phyloP scores from a whole-genome alignment of 1,284 basidiomycete species.

The Microbotryomycetes sp. region DNA sequence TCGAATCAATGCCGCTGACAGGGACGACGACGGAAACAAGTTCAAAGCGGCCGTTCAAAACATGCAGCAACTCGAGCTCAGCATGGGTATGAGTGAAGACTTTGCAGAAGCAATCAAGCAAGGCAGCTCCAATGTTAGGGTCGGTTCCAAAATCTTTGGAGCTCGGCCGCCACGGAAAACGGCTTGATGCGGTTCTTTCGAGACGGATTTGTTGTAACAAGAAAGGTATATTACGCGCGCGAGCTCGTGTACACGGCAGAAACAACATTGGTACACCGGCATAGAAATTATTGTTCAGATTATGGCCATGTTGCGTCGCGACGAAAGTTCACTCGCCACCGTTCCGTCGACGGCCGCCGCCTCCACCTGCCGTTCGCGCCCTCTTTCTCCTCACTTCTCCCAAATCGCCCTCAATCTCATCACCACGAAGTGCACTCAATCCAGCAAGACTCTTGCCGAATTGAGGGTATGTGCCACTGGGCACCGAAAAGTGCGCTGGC shows the following conservation, averaged over 20 bases:
- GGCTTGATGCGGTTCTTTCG: background rate
- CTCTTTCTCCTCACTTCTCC: constrained; percentile 30
- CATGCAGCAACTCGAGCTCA: constrained; percentile 54
- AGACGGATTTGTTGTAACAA: background rate
- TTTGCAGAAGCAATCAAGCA: constrained; percentile 77
- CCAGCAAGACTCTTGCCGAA: constrained; percentile 30
- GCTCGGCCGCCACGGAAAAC: constrained; percentile 32
- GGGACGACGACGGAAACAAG: constrained; percentile 39
- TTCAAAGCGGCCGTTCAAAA: constrained; percentile 31
- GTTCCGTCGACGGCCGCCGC: background rate
- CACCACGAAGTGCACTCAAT: constrained; percentile 19
- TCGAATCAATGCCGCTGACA: constrained; percentile 43
- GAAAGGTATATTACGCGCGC: no score
- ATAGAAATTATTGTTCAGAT: no score
- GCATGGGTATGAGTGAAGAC: constrained; percentile 98
- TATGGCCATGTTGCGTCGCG: constrained; percentile 1
- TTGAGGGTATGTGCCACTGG: constrained; percentile 27
- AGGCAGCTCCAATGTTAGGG: constrained; percentile 80
- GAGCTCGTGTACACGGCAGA: no score
- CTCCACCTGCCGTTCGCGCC: constrained; percentile 9
- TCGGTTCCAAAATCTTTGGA: constrained; percentile 90
- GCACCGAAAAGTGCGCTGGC: constrained; percentile 24
- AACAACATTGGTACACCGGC: no score
- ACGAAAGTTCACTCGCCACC: background rate
- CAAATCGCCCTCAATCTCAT: constrained; percentile 31